Base-by-base conservation (phyloP, 495 filamentous ascomycete genomes). In the Aspergillus funiculosus region DNA sequence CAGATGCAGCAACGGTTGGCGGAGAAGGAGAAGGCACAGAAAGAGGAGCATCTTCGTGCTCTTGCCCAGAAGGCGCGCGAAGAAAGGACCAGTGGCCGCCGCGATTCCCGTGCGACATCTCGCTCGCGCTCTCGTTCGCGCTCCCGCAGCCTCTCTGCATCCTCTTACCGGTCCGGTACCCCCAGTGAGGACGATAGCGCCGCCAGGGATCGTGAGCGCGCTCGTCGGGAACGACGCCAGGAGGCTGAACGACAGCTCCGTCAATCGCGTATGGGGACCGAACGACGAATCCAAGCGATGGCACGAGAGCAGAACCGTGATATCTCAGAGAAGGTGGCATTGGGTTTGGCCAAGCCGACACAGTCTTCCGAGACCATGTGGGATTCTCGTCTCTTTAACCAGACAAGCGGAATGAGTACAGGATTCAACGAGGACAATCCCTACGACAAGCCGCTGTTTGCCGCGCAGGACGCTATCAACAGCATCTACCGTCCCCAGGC, bases 381-480 rank as follows among this genome's bases (percentile, higher is more conserved):
- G 72, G 92, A 99, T 66, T 94, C 87, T 3, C 78, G 92, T 37
- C 68, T 99, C 29, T 99, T 99, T 69, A 95, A 96, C 66, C 89
- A 94, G 68, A 85, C 79, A 14, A 86, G 82, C 55, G 94, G 90
- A 9, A 92, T 99, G 66, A 80, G 83, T 52, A 61, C 77, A 24
- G 94, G 92, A 15, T 91, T 95, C 76, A 99, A 99, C 62, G 92
- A 99, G 63, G 94, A 99, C 61, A 89, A 99, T 55, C 81, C 81
- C 1, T 99, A 97, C 71, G 94, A 97, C 66, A 96, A 95, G 63
- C 92, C 94, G 39, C 70, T 99, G 13, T 99, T 99, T 63, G 89
- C 90, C 8, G 92, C 91, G 40, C 89, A 95, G 67, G 90, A 99
- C 60, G 94, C 91, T 4, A 89, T 95, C 53, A 89, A 79, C 65